These are phyloP conservation scores for Yamadazyma kitorensis DNA, from an alignment of 805 yeast species.

Conservation along the genomic window DNA sequence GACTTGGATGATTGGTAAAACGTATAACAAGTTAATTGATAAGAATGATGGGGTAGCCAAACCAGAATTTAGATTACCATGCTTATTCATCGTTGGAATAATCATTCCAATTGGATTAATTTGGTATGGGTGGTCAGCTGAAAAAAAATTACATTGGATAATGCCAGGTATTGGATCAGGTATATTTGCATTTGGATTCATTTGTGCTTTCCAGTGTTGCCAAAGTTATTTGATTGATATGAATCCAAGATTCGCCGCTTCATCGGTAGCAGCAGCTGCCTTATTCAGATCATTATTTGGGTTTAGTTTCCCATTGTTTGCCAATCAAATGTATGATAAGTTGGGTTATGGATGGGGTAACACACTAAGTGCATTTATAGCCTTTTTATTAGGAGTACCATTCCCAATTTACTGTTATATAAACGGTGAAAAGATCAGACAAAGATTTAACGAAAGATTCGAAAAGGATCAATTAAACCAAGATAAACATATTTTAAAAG, in stretches of 20 bases:
- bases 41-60: conserved; percentile 52
- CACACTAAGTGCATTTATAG: conserved; percentile 58
- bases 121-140: conserved; percentile 74
- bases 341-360: conserved; percentile 73
- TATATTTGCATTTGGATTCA: conserved; percentile 56
- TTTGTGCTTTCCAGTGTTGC: conserved; percentile 65
- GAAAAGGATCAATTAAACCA: conserved; percentile 39
- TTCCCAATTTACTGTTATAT: conserved; percentile 57
- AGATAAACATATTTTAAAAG: conserved; percentile 6
- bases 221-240: conserved; percentile 70
- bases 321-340: conserved; percentile 50
- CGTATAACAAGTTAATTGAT: conserved; percentile 34
- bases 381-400: conserved; percentile 60
- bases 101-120: conserved; percentile 58
- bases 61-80: conserved; percentile 61
- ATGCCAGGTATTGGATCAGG: conserved; percentile 62
- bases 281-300: conserved; percentile 67
- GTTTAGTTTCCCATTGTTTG: conserved; percentile 66
- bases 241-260: conserved; percentile 65
- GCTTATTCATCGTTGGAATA: conserved; percentile 48
- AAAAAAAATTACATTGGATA: conserved; percentile 55
- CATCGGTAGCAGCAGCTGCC: conserved; percentile 68
- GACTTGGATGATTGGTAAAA: conserved; percentile 41
- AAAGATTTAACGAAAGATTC: conserved; percentile 54
- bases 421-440: conserved; percentile 56